Evolutionary conservation across 495 filamentous ascomycete genomes (phyloP), one percentile per base, ranked within the genome.

Genomic region (Penicillium psychrofluorescens): DNA sequence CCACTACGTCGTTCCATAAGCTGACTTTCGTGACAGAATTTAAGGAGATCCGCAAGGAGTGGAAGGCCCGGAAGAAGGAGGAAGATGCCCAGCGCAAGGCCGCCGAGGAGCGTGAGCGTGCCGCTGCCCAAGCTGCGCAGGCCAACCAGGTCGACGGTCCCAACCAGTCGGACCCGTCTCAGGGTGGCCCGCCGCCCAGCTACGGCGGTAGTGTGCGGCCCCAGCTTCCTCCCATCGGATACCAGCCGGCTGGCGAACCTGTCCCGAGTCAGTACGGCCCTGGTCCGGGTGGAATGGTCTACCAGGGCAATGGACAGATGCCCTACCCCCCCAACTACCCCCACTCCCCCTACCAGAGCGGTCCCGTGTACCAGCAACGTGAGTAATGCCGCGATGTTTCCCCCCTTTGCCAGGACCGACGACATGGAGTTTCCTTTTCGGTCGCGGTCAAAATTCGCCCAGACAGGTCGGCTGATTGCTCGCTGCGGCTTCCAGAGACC

Each of bases 21-120:
- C 52, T 58, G 37, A 53, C 38, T 12, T 44, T 15, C 29, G 10
- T 51, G 34, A 53, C 58, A 98, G 92, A 97, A 64, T 98, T 98
- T 70, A 98, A 98, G 67, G 92, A 98, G 56, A 97, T 98, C 46
- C 87, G 92, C 41, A 95, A 96, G 63, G 90, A 96, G 61, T 98
- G 92, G 92, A 98, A 98, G 67, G 86, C 86, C 12, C 88, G 90
- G 48, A 98, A 97, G 80, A 97, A 98, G 86, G 92, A 98, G 64
- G 92, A 97, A 54, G 92, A 97, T 45, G 80, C 80, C 44, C 71
- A 75, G 58, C 85, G 92, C 53, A 97, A 97, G 76, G 86, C 83
- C 14, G 86, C 87, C 5, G 92, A 96, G 53, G 92, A 97, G 51
- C 81, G 88, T 45, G 80, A 86, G 48, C 85, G 88, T 38, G 76